These are phyloP conservation scores for Panaeolus cyanescens DNA, from an alignment of 768 basidiomycete species.

Conservation along the genomic window DNA sequence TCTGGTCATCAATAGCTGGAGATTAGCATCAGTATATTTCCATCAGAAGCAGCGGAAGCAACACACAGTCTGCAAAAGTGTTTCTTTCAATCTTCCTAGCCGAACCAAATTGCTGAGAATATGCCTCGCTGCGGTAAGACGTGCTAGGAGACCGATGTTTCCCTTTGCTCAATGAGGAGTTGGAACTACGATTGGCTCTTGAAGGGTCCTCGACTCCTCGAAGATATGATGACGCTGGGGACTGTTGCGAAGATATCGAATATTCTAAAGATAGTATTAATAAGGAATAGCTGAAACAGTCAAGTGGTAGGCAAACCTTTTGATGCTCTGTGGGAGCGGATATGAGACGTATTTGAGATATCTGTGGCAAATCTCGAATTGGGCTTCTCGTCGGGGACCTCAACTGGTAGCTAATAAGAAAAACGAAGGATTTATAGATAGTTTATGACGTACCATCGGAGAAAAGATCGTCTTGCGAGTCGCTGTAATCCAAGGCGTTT, in stretches of 20 bases:
- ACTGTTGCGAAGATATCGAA: neutral
- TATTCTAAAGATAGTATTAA: neutral
- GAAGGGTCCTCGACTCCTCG: neutral
- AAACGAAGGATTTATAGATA: neutral
- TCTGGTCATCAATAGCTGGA: neutral
- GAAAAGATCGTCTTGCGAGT: conserved; percentile 8
- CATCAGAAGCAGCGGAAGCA: neutral
- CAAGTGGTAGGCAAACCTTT: neutral
- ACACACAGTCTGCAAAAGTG: neutral
- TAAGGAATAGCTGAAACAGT: neutral
- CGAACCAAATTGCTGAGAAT: neutral
- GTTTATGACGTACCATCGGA: neutral
- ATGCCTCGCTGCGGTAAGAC: neutral
- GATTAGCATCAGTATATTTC: neutral
- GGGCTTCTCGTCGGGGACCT: neutral
- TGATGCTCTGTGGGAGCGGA: neutral
- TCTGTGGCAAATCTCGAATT: neutral
- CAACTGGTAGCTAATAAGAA: neutral
- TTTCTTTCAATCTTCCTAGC: neutral
- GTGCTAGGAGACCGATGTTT: neutral
- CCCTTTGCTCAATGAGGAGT: neutral
- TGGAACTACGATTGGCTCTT: neutral
- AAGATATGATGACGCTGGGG: neutral
- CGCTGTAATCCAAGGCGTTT: conserved; percentile 45
- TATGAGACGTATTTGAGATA: neutral